A percentile compares a stretch with the other conserved stretches of the same genome.
phyloP scores from a whole-genome alignment of 257 asterid genomes.

The Solanum megistacrolobum region DNA sequence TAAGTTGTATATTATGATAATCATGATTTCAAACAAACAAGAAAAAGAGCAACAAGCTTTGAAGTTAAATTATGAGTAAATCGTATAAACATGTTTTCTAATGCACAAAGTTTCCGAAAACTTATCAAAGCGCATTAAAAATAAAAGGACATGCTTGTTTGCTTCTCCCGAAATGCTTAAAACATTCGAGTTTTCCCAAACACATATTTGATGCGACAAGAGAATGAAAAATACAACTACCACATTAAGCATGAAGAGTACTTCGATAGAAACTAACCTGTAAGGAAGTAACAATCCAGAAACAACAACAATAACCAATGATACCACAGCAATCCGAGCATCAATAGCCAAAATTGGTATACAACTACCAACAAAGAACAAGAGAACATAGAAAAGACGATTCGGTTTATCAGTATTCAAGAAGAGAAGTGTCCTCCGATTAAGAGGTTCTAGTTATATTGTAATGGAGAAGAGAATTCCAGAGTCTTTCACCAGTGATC shows the following conservation, averaged over 20 bases:
- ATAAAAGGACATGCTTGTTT: neutral
- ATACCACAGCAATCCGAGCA: neutral
- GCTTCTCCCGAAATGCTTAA: neutral
- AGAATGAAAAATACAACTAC: neutral
- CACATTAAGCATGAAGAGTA: neutral
- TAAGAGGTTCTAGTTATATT: too few species aligned
- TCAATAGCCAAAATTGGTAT: neutral
- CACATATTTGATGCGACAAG: neutral
- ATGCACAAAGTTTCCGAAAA: neutral
- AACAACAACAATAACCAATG: neutral
- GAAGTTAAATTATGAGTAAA: neutral
- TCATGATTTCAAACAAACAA: neutral
- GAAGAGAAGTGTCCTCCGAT: neutral
- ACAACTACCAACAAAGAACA: neutral
- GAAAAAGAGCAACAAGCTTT: neutral
- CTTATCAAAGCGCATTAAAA: neutral
- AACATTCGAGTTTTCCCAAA: neutral
- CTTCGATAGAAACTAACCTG: neutral
- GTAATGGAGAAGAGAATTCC: too few species aligned
- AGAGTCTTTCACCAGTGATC: too few species aligned
- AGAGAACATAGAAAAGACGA: neutral
- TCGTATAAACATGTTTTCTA: neutral
- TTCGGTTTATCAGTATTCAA: neutral
- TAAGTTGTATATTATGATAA: neutral
- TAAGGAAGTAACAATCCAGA: neutral